A percentile compares a stretch with the other conserved stretches of the same genome.
phyloP scores from a whole-genome alignment of 352 stramenopile genomes.

The Pythium volutum region DNA sequence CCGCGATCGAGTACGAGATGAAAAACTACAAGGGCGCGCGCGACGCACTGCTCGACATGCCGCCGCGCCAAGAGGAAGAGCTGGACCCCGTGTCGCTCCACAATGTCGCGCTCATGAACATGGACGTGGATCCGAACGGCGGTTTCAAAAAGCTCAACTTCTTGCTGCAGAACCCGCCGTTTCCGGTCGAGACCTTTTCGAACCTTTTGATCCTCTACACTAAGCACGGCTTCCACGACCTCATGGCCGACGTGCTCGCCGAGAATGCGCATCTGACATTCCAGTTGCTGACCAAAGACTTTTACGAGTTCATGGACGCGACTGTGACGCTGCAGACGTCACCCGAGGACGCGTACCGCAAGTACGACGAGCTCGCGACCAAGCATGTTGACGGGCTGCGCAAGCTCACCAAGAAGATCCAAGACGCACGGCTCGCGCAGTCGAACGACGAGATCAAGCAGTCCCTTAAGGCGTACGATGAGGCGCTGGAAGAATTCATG shows the following conservation, averaged over 20 bases:
- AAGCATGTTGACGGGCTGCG: conserved; percentile 92
- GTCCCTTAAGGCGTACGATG: conserved; percentile 92
- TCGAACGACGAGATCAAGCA: conserved; percentile 93
- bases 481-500: conserved; percentile 94
- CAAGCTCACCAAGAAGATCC: conserved; percentile 94
- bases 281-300: conserved; percentile 91
- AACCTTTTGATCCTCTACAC: conserved; percentile 95
- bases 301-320: conserved; percentile 96
- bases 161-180: conserved; percentile 92
- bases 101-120: conserved; percentile 92
- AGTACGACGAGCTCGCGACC: conserved; percentile 92
- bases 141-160: conserved; percentile 96
- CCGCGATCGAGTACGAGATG: conserved; percentile 94
- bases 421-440: conserved; percentile 88
- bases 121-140: conserved; percentile 90
- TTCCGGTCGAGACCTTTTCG: conserved; percentile 94
- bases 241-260: conserved; percentile 94
- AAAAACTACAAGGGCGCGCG: conserved; percentile 88
- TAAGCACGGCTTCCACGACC: conserved; percentile 93
- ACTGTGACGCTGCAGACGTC: conserved; percentile 92
- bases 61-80: conserved; percentile 88
- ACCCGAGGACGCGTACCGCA: conserved; percentile 92
- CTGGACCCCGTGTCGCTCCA: conserved; percentile 91
- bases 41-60: conserved; percentile 93
- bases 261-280: conserved; percentile 94